A percentile compares a stretch with the other conserved stretches of the same genome.
phyloP scores from a whole-genome alignment of 164 flowering plant genomes.

The Echeveria elegans region DNA sequence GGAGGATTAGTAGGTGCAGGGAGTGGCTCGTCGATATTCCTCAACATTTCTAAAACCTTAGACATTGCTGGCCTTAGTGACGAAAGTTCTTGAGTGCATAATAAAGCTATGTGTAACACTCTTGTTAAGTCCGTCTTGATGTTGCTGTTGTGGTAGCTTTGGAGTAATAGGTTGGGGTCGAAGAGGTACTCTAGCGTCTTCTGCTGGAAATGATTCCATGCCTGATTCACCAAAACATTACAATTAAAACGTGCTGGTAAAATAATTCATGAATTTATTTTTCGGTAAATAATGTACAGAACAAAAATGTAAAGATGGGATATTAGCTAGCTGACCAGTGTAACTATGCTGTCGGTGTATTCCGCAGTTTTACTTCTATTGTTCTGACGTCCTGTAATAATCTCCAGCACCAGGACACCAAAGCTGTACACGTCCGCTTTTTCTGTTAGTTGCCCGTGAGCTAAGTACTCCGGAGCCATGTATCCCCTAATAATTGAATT shows the following conservation, averaged over 20 bases:
- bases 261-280: neutral
- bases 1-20: constrained; percentile 69
- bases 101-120: constrained; percentile 68
- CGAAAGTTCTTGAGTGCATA: constrained; percentile 76
- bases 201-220: constrained; percentile 56
- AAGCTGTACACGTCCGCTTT: constrained; percentile 66
- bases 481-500: constrained; percentile 34
- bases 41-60: constrained; percentile 53
- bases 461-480: constrained; percentile 72
- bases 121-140: constrained; percentile 34
- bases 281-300: neutral
- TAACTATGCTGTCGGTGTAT: constrained; percentile 56
- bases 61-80: constrained; percentile 68
- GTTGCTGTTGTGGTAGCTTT: constrained; percentile 19
- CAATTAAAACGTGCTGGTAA: neutral
- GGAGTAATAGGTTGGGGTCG: constrained; percentile 47
- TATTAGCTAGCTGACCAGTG: constrained; percentile 32
- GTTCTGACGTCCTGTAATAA: constrained; percentile 42
- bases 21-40: constrained; percentile 36
- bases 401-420: constrained; percentile 55
- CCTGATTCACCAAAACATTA: constrained; percentile 21
- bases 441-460: constrained; percentile 58
- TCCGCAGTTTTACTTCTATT: constrained; percentile 47
- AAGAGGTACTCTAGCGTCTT: constrained; percentile 36
- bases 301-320: neutral